Evolutionary conservation across 305 asterid species (phyloP).

Genomic region (Rubia tinctorum): DNA sequence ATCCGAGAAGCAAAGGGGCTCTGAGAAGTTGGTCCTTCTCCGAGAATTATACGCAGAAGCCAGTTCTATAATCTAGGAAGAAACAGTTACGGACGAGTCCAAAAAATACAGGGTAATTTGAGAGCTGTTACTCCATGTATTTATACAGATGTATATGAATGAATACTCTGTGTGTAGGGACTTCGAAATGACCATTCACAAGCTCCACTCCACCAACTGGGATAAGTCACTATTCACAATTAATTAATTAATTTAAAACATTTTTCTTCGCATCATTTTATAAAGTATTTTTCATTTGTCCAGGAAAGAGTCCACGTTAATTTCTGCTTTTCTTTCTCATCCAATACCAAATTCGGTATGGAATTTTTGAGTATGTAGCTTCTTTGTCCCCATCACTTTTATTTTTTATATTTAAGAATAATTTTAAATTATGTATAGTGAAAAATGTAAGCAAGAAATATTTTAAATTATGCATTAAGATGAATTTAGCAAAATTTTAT

Average conservation of each 20-base stretch:
- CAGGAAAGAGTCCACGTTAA: neutral
- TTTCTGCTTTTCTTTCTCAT: too few relatives aligned
- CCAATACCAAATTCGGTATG: neutral
- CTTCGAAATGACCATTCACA: conserved; percentile 1
- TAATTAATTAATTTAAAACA: too few relatives aligned
- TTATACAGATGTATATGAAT: neutral
- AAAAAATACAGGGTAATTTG: neutral
- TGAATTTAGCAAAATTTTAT: too few relatives aligned
- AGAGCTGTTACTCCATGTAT: neutral
- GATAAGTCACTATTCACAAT: neutral
- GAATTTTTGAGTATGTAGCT: too few relatives aligned
- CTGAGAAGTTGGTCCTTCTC: conserved; percentile 11
- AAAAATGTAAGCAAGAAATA: too few relatives aligned
- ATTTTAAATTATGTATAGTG: too few relatives aligned
- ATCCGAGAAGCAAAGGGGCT: conserved; percentile 9
- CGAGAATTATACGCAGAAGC: conserved; percentile 2
- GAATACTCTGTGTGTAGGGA: neutral
- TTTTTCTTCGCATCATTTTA: too few relatives aligned
- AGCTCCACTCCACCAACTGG: neutral
- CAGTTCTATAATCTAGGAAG: neutral
- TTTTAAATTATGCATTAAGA: too few relatives aligned
- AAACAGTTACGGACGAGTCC: conserved; percentile 3
- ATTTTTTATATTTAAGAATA: too few relatives aligned
- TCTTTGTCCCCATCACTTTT: too few relatives aligned
- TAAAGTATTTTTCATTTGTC: neutral